Base-by-base conservation (phyloP, 2,329 filamentous ascomycete genomes). In the Fusarium phyllophilum region DNA sequence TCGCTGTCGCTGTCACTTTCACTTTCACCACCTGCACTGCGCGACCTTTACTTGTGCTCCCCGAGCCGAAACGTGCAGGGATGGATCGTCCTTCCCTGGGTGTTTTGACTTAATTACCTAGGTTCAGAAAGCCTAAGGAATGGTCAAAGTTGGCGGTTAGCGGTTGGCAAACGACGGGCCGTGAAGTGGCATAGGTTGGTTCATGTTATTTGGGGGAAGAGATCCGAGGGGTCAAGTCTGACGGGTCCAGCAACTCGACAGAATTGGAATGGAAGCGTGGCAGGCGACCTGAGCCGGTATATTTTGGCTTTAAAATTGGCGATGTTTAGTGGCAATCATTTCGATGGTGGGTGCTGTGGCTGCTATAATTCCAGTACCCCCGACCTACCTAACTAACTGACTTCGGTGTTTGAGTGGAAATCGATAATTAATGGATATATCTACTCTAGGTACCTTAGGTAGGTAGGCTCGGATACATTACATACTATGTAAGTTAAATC, bases 1-100 rank as follows among this genome's bases (percentile, higher is more conserved):
- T 49, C 60, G n/a, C 51, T 54, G 8, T 17, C 56, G 39, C 46
- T 62, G 29, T 49, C 60, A 38, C 51, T 54, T 8, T 26, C 55
- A 39, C 62, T 15, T n/a, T 29, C 44, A 46, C 64, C 34, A 41
- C 51, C 20, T 26, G 24, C 56, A 41, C 54, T 52, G n/a, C 39
- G 8, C 39, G 22, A 33, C 42, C 64, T 55, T 52, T 34, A 39
- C 39, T 62, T 62, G 45, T 45, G 68, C 38, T 56, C 22, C 51
- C 59, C 36, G 66, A 65, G 52, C 72, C 62, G 70, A 72, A 75
- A 77, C 74, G 33, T 44, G 52, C 61, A 75, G 60, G 59, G 66
- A 65, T 62, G 44, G 45, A 57, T 61, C 56, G 51, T 56, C 64
- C 48, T 38, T 70, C 59, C 46, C 49, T 73, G 41, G 54, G 42